Base-by-base conservation (phyloP, 2,329 filamentous ascomycete species). In the Hymenoscyphus albidus region DNA sequence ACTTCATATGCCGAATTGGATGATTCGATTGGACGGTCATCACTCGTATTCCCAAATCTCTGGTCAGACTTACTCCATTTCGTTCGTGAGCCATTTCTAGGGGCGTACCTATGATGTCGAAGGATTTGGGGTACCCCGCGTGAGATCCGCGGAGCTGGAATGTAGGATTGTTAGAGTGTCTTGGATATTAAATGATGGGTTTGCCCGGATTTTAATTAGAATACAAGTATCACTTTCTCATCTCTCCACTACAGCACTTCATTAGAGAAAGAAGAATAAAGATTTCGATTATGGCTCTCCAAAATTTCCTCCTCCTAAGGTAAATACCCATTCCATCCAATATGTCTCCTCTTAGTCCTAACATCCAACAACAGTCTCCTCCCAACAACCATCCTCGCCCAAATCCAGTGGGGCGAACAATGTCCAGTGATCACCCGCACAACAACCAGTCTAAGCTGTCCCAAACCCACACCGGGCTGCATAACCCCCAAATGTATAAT, bases 401-500 rank as follows among this genome's bases (percentile, higher is more conserved):
- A 32, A 40, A 9, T 48, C 13, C 62, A 48, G 42, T 4, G 40
- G 39, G 14, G 18, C 12, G 6, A 6, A n/a, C 32, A 35, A 18
- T 62, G 71, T 35, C 71, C 70, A 42, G 72, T 69, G 2, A 62
- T 73, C 7, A 73, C 72, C 7, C 68, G 57, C 16, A 67, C 65
- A 16, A 69, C 68, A 12, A 58, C 61, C 48, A 44, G 35, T 4
- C 18, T 61, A 18, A 58, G 40, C 14, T 72, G 70, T 42, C 66
- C 67, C 7, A 6, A 5, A 14, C 62, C 65, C 14, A 71, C 65
- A 7, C 65, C 65, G 0, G n/a, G 64, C 22, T 68, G 68, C 48
- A 16, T 60, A 3, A 40, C 62, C 22, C 39, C 58, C n/a, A 65
- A 65, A 6, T 74, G 73, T 51, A 67, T 72, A 32, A 38, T 59